Base-by-base conservation (phyloP, 352 stramenopile genomes). In the Phytophthora tubulina region DNA sequence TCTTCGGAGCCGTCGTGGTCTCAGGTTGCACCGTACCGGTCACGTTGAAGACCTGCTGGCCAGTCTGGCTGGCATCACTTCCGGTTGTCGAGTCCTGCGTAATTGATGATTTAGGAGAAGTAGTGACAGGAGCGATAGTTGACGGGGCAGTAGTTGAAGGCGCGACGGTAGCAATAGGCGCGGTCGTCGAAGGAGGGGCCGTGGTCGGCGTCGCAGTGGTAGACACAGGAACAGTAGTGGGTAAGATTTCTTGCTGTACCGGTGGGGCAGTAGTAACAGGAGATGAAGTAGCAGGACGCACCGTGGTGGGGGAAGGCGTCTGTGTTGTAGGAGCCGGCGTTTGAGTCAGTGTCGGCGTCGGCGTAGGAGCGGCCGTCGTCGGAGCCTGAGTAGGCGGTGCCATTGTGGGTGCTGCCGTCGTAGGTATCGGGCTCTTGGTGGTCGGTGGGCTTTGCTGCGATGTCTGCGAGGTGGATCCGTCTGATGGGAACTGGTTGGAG, bases 401-500 rank as follows among this genome's bases (percentile, higher is more conserved):
- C 14, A 68, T 76, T 51, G 59, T 55, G 2, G 55, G 55, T 6
- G 56, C 36, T 11, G 52, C 21, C 0, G 68, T 67, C 3, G 68
- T 67, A 3, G 59, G 46, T 2, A 42, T 53, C 27, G 59, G 51
- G 21, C 10, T 75, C 2, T 46, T 64, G 9, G 50, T 57, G 10
- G 72, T 56, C 8, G 64, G 60, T 1, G 61, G 52, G 17, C 32
- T 63, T 39, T 67, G 63, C 56, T 69, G 54, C 9, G 39, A 39
- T 0, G 62, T 56, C 48, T 69, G 58, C 5, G 67, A 70, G 14
- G 46, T 42, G 0, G 65, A 63, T 30, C 53, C 48, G 2, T 33
- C 54, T 7, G 58, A 70, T 11, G 74, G 60, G 69, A 91, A 91
- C 70, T 91, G 84, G 46, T 73, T 73, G 1, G 41, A 21, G 48